These are phyloP conservation scores for Globisporangium abappressorium DNA, from an alignment of 352 stramenopile species.

Conservation along the genomic window DNA sequence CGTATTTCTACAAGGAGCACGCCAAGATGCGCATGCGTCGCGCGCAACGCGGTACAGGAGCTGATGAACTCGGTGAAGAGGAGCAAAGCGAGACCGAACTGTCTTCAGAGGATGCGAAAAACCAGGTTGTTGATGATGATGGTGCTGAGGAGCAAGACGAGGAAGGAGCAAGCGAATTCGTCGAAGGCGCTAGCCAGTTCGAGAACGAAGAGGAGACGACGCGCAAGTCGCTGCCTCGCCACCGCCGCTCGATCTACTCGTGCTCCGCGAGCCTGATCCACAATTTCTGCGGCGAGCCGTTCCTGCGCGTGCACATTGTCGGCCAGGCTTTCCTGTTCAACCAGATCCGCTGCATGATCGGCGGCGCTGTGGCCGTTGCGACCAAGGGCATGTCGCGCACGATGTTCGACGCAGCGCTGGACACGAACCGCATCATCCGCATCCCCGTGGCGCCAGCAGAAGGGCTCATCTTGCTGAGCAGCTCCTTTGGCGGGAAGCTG, in stretches of 20 bases:
- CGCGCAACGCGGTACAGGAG: conserved; percentile 6
- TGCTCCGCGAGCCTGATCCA: conserved; percentile 60
- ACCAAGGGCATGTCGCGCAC: conserved; percentile 65
- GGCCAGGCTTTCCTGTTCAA: conserved; percentile 86
- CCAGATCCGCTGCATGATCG: conserved; percentile 91
- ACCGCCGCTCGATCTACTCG: conserved; percentile 77
- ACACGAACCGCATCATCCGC: conserved; percentile 77
- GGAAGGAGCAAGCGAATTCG: conserved; percentile 18
- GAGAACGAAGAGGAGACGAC: conserved; percentile 31
- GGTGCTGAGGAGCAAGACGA: conserved; percentile 6
- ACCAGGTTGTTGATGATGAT: background rate
- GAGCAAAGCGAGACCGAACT: background rate
- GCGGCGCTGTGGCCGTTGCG: conserved; percentile 76
- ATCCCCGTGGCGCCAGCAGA: conserved; percentile 87
- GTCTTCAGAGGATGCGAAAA: conserved; percentile 5
- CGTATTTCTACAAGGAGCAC: conserved; percentile 74
- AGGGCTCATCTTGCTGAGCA: conserved; percentile 83
- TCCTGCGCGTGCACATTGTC: conserved; percentile 75
- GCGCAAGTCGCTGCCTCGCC: conserved; percentile 58
- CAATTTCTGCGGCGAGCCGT: conserved; percentile 59
- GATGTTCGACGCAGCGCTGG: conserved; percentile 74
- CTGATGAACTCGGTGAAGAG: conserved; percentile 8
- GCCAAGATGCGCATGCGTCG: conserved; percentile 29
- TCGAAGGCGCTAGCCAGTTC: conserved; percentile 33
- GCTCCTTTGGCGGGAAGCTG: conserved; percentile 75